A percentile compares a stretch with the other conserved stretches of the same genome.
phyloP scores from a whole-genome alignment of 106 monocot genomes.

The Phalaenopsis aphrodite region DNA sequence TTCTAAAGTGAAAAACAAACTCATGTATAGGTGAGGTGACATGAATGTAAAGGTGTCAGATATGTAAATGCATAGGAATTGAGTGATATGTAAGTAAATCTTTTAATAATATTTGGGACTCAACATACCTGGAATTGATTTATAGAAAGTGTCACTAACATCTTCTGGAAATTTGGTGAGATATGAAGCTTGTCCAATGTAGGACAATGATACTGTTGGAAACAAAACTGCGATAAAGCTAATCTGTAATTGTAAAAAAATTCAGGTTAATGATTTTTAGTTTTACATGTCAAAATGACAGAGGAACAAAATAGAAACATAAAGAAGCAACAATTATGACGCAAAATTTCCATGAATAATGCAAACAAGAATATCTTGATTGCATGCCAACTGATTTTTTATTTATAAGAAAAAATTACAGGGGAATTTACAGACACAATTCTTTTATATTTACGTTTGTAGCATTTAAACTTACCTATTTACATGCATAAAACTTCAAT shows the following conservation, averaged over 20 bases:
- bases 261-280: neutral
- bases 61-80: too few species aligned
- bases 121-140: slow-evolving; percentile 56
- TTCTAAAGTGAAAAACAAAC: too few species aligned
- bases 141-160: slow-evolving; percentile 52
- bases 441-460: too few species aligned
- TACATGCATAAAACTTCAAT: too few species aligned
- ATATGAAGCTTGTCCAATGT: slow-evolving; percentile 72
- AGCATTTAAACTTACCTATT: too few species aligned
- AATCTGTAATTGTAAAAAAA: slow-evolving; percentile 31
- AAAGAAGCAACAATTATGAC: neutral
- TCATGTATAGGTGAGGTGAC: too few species aligned
- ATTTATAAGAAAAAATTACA: neutral
- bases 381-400: neutral
- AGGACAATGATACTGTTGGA: slow-evolving; percentile 53
- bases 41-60: too few species aligned
- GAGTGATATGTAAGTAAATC: too few species aligned
- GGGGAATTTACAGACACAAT: too few species aligned
- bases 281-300: neutral
- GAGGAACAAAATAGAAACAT: neutral
- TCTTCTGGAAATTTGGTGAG: slow-evolving; percentile 34
- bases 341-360: neutral
- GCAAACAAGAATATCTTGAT: neutral
- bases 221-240: slow-evolving; percentile 42
- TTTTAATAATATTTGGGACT: neutral